Evolutionary conservation across 1,139 yeast species (phyloP).

Genomic region (Geotrichum carabidarum): DNA sequence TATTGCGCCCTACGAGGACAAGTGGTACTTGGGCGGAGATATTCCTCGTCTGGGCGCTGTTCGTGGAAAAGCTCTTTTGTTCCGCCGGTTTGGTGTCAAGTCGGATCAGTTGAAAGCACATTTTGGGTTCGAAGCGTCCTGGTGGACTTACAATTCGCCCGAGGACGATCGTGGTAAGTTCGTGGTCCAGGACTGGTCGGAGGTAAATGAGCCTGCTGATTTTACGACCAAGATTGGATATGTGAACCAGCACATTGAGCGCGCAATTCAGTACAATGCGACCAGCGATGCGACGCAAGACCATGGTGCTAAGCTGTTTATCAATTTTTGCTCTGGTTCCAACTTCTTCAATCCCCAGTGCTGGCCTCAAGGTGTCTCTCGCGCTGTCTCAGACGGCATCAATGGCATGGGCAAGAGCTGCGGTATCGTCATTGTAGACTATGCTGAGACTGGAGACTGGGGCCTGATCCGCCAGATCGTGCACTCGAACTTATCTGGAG

Average conservation of each 20-base stretch:
- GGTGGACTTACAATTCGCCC: conserved; percentile 64
- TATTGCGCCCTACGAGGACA: conserved; percentile 47
- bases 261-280: conserved; percentile 47
- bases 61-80: conserved; percentile 62
- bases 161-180: conserved; percentile 59
- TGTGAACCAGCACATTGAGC: conserved; percentile 52
- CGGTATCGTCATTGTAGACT: conserved; percentile 62
- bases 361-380: conserved; percentile 69
- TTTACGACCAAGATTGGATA: conserved; percentile 54
- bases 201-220: conserved; percentile 50
- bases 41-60: conserved; percentile 58
- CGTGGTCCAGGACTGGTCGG: conserved; percentile 73
- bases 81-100: conserved; percentile 65
- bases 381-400: conserved; percentile 46
- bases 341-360: conserved; percentile 65
- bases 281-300: conserved; percentile 37
- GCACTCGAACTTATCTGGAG: conserved; percentile 46
- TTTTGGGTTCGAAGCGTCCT: conserved; percentile 64
- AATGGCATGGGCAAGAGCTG: conserved; percentile 50
- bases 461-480: conserved; percentile 49
- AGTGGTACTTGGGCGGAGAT: conserved; percentile 56
- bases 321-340: conserved; percentile 72
- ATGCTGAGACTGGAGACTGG: conserved; percentile 62
- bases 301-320: conserved; percentile 49
- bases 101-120: conserved; percentile 41